These are phyloP conservation scores for Solanum bulbocastanum DNA, from an alignment of 257 asterid species.

Conservation along the genomic window DNA sequence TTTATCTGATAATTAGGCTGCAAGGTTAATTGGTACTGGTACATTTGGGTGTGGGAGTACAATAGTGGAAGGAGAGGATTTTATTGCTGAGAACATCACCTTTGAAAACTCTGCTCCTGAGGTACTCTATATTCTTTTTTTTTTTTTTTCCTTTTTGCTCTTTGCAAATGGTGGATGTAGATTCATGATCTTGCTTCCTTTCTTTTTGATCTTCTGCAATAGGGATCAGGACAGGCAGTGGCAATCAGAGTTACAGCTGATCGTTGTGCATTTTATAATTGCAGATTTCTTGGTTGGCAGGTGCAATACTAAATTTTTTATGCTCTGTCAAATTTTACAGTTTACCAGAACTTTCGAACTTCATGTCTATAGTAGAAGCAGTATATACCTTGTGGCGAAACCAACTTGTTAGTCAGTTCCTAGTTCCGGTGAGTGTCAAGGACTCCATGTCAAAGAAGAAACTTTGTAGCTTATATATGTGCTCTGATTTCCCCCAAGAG, in stretches of 20 bases:
- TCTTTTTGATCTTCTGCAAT: neutral
- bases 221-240: conserved; percentile 99
- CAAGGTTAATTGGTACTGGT: conserved; percentile 89
- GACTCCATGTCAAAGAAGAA: neutral
- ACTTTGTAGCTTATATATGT: neutral
- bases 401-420: neutral
- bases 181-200: neutral
- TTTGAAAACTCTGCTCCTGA: conserved; percentile 85
- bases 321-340: neutral
- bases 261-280: conserved; percentile 81
- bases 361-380: neutral
- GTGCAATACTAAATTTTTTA: conserved; percentile 9
- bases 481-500: neutral
- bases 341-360: neutral
- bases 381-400: neutral
- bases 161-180: neutral
- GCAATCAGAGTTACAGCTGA: conserved; percentile 91
- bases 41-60: conserved; percentile 87
- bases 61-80: conserved; percentile 94
- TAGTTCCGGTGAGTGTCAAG: neutral
- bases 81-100: conserved; percentile 89
- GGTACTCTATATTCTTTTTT: conserved; percentile 18
- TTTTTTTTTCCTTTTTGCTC: neutral
- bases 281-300: conserved; percentile 98
- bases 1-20: conserved; percentile 18